Conservation (phyloP, 768 basidiomycete species). For the Pulveroboletus ravenelii region DNA sequence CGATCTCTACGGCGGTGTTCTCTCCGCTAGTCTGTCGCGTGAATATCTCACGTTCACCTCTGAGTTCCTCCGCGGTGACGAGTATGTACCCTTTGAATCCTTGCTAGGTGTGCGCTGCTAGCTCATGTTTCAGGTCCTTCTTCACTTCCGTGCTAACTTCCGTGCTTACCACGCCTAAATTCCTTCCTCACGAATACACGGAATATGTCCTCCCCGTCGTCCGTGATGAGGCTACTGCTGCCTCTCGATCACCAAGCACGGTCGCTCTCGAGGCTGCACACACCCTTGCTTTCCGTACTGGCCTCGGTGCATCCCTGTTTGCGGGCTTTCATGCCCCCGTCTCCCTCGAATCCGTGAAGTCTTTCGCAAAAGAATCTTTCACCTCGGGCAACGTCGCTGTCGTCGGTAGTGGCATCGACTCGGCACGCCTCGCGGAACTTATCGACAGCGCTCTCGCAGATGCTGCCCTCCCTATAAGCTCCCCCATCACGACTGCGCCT, state of each 20-base stretch:
- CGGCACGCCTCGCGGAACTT: constrained; percentile 61
- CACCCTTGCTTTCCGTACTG: constrained; percentile 85
- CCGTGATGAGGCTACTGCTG: constrained; percentile 62
- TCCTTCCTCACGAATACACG: constrained; percentile 69
- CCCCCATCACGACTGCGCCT: constrained; percentile 26
- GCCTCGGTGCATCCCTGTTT: constrained; percentile 89
- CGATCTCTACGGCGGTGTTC: constrained; percentile 88
- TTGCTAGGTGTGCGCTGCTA: background rate
- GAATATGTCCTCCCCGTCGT: constrained; percentile 73
- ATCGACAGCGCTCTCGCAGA: constrained; percentile 62
- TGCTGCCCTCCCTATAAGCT: constrained; percentile 29
- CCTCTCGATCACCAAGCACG: constrained; percentile 53
- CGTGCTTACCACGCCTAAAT: constrained; percentile 78
- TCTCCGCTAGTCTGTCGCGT: constrained; percentile 77
- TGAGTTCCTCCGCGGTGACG: constrained; percentile 92
- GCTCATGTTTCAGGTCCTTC: constrained; percentile 52
- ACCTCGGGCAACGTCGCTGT: constrained; percentile 78
- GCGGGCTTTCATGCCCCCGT: constrained; percentile 65
- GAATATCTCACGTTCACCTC: constrained; percentile 93
- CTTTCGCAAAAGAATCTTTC: constrained; percentile 71
- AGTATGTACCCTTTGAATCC: constrained; percentile 57
- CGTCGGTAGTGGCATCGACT: constrained; percentile 82
- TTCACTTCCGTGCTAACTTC: constrained; percentile 89
- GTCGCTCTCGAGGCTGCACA: constrained; percentile 86
- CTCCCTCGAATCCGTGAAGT: constrained; percentile 64